phyloP scores from a whole-genome alignment of 2,329 filamentous ascomycete species.

The Lojkania enalia region DNA sequence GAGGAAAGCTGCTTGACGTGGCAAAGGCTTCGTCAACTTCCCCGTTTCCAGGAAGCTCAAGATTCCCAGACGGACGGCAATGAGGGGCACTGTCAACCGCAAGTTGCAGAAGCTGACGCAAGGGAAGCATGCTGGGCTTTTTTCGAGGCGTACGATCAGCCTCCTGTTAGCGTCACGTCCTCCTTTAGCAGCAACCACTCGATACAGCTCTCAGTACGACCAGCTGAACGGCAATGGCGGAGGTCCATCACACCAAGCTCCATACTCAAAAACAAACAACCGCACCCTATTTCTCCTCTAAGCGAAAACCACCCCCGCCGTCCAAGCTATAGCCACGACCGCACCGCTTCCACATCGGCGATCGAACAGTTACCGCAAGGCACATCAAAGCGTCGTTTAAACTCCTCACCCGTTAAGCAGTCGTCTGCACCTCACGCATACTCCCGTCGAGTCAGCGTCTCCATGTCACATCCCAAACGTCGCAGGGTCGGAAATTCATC shows the following conservation, averaged over 20 bases:
- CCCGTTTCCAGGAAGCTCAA: slow-evolving; percentile 57
- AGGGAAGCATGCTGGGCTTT: slow-evolving; percentile 69
- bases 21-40: slow-evolving; percentile 67
- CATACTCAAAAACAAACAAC: slow-evolving; percentile 34
- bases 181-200: slow-evolving; percentile 49
- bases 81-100: slow-evolving; percentile 40
- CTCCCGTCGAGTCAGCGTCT: slow-evolving; percentile 44
- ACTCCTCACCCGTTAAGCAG: slow-evolving; percentile 34
- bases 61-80: slow-evolving; percentile 37
- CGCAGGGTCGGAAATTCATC: slow-evolving; percentile 47
- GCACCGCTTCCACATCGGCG: slow-evolving; percentile 35
- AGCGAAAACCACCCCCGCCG: slow-evolving; percentile 37
- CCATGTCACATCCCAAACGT: slow-evolving; percentile 47
- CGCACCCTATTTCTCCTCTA: slow-evolving; percentile 41
- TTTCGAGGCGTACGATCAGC: slow-evolving; percentile 65
- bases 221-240: slow-evolving; percentile 38
- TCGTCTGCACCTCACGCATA: slow-evolving; percentile 28
- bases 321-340: slow-evolving; percentile 28
- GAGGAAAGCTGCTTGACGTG: slow-evolving; percentile 65
- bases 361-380: slow-evolving; percentile 24
- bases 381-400: slow-evolving; percentile 36
- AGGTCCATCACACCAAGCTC: slow-evolving; percentile 40
- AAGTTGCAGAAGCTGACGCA: slow-evolving; percentile 64
- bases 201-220: slow-evolving; percentile 37
- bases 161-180: slow-evolving; percentile 50